A percentile compares a stretch with the other conserved stretches of the same genome.
Conservation (phyloP, 495 filamentous ascomycete genomes). For the Trichoderma gamsii region DNA sequence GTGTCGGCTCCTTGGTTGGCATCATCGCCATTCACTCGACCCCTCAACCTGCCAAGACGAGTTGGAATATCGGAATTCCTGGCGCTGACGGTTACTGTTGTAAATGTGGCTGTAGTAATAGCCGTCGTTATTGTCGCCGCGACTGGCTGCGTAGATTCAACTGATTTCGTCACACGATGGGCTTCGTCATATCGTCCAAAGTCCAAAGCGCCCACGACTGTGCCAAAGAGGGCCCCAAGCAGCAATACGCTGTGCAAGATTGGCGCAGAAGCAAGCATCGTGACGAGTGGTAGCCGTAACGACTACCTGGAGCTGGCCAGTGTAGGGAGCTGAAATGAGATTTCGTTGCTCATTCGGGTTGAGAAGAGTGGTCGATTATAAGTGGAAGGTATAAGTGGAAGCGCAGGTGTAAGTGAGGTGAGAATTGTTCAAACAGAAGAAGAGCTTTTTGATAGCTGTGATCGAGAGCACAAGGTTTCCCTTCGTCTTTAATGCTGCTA, state of each 20-base stretch:
- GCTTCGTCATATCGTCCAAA: slow-evolving; percentile 20
- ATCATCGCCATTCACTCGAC: neutral
- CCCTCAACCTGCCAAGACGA: slow-evolving; percentile 15
- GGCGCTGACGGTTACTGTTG: slow-evolving; percentile 25
- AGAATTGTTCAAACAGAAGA: neutral
- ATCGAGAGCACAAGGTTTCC: neutral
- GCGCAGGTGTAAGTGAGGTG: neutral
- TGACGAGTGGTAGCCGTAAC: slow-evolving; percentile 11
- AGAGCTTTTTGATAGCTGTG: neutral
- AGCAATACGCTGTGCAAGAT: slow-evolving; percentile 11
- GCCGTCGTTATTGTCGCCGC: slow-evolving; percentile 30
- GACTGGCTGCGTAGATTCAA: slow-evolving; percentile 27
- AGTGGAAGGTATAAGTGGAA: neutral
- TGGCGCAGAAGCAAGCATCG: neutral
- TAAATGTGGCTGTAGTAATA: slow-evolving; percentile 27
- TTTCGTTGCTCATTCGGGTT: neutral
- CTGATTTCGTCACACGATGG: slow-evolving; percentile 33
- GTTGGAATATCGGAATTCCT: slow-evolving; percentile 26
- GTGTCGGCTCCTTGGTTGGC: slow-evolving; percentile 28
- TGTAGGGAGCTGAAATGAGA: neutral
- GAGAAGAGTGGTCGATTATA: neutral
- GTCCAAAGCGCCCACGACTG: slow-evolving; percentile 15
- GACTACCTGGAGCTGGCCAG: neutral
- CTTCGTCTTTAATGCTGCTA: neutral
- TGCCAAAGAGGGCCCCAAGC: slow-evolving; percentile 23